Conservation (phyloP, 768 basidiomycete genomes). For the Tulasnella sp. region DNA sequence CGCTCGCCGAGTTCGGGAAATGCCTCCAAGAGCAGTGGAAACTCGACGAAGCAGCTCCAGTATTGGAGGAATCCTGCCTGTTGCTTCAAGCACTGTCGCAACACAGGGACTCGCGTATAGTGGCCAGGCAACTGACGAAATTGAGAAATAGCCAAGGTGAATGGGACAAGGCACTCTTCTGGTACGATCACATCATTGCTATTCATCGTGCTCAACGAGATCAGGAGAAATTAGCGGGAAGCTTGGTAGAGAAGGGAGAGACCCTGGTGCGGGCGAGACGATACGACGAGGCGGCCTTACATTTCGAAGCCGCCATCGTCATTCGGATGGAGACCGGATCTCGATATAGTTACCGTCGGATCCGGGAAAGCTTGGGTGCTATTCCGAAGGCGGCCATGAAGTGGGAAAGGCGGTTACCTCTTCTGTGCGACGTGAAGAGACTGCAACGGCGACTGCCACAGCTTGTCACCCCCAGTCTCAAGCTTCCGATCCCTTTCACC, state of each 20-base stretch:
- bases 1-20: neutral
- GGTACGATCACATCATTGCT: neutral
- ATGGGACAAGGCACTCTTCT: neutral
- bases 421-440: neutral
- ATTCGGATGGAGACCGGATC: neutral
- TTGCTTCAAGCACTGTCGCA: neutral
- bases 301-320: neutral
- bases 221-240: neutral
- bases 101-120: too few species aligned
- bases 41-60: neutral
- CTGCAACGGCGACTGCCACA: neutral
- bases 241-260: neutral
- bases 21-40: neutral
- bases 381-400: neutral
- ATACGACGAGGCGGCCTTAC: neutral
- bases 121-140: neutral
- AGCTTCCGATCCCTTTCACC: neutral
- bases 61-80: neutral
- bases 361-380: neutral
- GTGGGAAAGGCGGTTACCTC: neutral
- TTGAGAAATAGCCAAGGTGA: neutral
- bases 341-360: neutral
- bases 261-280: neutral
- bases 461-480: too few species aligned
- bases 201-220: neutral